Conservation (phyloP, 2,329 filamentous ascomycete species). For the Tolypocladium guangdongense region DNA sequence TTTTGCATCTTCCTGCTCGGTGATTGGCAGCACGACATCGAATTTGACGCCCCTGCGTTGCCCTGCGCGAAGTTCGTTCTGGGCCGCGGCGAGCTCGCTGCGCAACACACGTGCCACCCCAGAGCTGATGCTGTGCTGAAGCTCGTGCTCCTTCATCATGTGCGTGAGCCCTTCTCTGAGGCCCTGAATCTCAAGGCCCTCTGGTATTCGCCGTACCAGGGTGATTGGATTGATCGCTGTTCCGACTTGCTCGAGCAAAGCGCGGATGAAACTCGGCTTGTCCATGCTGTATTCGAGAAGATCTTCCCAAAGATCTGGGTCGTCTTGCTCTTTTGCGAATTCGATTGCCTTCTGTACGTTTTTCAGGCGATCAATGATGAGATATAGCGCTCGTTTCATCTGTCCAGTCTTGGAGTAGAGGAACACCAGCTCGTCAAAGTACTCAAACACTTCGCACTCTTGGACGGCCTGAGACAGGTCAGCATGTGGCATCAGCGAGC, state of each 20-base stretch:
- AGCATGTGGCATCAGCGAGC: slow-evolving; percentile 1
- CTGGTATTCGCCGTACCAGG: slow-evolving; percentile 80
- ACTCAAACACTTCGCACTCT: slow-evolving; percentile 73
- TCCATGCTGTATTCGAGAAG: slow-evolving; percentile 95
- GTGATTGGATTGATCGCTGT: slow-evolving; percentile 89
- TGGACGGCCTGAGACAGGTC: slow-evolving; percentile 41
- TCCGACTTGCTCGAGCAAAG: slow-evolving; percentile 84
- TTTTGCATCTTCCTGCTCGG: slow-evolving; percentile 31
- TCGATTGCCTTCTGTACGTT: slow-evolving; percentile 88
- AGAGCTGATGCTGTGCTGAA: slow-evolving; percentile 84
- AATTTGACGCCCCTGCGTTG: slow-evolving; percentile 85
- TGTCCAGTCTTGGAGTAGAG: slow-evolving; percentile 92
- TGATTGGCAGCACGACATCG: slow-evolving; percentile 47
- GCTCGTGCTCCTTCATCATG: slow-evolving; percentile 91
- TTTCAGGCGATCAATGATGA: slow-evolving; percentile 88
- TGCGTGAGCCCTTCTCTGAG: slow-evolving; percentile 78
- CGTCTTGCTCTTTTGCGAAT: slow-evolving; percentile 88
- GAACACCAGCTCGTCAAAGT: slow-evolving; percentile 88
- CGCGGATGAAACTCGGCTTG: slow-evolving; percentile 88
- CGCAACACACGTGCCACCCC: slow-evolving; percentile 79
- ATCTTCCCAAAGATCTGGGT: slow-evolving; percentile 90
- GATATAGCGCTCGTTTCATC: slow-evolving; percentile 78
- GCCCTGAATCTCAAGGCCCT: slow-evolving; percentile 85
- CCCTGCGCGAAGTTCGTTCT: slow-evolving; percentile 68
- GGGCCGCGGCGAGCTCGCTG: slow-evolving; percentile 77